Conservation (phyloP, 2,329 filamentous ascomycete genomes). For the Cladosporium sp. region DNA sequence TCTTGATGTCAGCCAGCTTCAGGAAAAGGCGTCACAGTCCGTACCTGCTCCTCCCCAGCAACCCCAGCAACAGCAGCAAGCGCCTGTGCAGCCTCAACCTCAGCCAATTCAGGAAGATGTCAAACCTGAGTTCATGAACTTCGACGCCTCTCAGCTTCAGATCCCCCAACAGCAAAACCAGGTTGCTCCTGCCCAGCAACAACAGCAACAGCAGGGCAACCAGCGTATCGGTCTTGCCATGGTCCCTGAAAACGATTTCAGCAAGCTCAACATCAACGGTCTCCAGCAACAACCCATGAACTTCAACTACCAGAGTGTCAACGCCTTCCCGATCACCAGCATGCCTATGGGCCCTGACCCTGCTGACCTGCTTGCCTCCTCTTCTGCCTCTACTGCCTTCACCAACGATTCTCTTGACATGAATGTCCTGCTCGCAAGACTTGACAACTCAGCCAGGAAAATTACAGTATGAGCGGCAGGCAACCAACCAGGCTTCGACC, state of each 20-base stretch:
- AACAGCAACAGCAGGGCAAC: slow-evolving; percentile 30
- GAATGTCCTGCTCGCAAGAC: slow-evolving; percentile 32
- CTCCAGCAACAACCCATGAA: slow-evolving; percentile 46
- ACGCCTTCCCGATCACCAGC: slow-evolving; percentile 36
- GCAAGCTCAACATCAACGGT: slow-evolving; percentile 64
- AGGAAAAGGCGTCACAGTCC: slow-evolving; percentile 26
- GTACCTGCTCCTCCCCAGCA: slow-evolving; percentile 21
- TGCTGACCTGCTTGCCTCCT: slow-evolving; percentile 28
- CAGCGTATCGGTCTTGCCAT: slow-evolving; percentile 72
- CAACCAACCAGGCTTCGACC: neutral
- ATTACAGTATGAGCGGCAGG: neutral
- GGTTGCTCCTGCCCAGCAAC: slow-evolving; percentile 22
- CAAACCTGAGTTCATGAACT: slow-evolving; percentile 39
- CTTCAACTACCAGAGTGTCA: slow-evolving; percentile 37
- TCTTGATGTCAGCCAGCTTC: slow-evolving; percentile 29
- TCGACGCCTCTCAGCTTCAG: slow-evolving; percentile 41
- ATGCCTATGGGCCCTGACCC: slow-evolving; percentile 30
- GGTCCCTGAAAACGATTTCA: slow-evolving; percentile 80
- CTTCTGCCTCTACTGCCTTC: slow-evolving; percentile 18
- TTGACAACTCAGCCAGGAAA: slow-evolving; percentile 31
- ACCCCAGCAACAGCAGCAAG: slow-evolving; percentile 23
- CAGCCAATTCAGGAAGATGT: slow-evolving; percentile 37
- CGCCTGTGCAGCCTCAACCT: slow-evolving; percentile 24
- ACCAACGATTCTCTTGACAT: slow-evolving; percentile 24
- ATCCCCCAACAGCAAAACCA: slow-evolving; percentile 28